Conservation (phyloP, 2,329 filamentous ascomycete genomes). For the Xylariaceae sp. region DNA sequence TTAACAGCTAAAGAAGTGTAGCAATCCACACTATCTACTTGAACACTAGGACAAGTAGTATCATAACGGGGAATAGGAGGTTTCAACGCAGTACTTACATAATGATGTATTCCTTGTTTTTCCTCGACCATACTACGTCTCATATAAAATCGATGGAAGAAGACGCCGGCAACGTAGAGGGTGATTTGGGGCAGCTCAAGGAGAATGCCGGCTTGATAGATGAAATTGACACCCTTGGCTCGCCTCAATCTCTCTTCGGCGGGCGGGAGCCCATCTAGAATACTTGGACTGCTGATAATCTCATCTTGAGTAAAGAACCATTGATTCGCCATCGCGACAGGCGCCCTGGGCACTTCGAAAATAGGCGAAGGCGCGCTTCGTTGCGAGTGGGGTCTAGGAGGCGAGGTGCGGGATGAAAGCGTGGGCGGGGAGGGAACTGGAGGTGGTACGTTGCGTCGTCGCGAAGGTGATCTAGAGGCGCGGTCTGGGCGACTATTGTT, state of each 20-base stretch:
- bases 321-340: conserved; percentile 59
- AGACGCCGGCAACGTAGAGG: conserved; percentile 88
- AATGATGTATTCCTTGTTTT: conserved; percentile 84
- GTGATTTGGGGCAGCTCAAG: conserved; percentile 92
- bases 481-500: conserved; percentile 45
- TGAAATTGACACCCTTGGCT: conserved; percentile 95
- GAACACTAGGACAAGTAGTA: neutral
- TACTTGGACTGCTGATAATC: conserved; percentile 79
- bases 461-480: conserved; percentile 56
- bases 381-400: conserved; percentile 49
- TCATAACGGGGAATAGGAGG: neutral
- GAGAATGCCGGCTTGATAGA: conserved; percentile 90
- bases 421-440: conserved; percentile 67
- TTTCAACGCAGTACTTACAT: conserved; percentile 60
- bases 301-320: conserved; percentile 92
- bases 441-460: conserved; percentile 63
- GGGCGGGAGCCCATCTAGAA: conserved; percentile 78
- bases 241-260: conserved; percentile 80
- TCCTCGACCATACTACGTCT: conserved; percentile 79
- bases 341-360: conserved; percentile 46
- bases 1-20: neutral
- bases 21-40: neutral
- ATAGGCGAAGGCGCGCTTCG: conserved; percentile 52
- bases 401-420: conserved; percentile 60
- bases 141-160: conserved; percentile 97